A percentile compares a stretch with the other conserved stretches of the same genome.
These are phyloP conservation scores for Colletotrichum coccodes DNA, from an alignment of 2,329 filamentous ascomycete species.

Conservation along the genomic window DNA sequence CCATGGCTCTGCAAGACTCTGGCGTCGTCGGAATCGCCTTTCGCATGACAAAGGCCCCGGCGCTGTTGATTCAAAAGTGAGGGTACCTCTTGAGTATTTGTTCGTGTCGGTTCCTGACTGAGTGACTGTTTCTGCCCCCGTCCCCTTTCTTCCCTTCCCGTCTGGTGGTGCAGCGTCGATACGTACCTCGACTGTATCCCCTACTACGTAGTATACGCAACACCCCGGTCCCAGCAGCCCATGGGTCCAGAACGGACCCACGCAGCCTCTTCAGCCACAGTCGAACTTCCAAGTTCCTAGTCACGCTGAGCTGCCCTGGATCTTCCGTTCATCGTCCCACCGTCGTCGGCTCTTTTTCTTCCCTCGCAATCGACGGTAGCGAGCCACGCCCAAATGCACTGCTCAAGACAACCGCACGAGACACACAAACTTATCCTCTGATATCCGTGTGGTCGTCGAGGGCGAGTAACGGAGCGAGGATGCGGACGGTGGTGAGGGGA, in stretches of 20 bases:
- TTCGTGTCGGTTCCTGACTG: not conserved
- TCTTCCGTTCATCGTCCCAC: constrained; percentile 16
- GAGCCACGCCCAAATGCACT: no score
- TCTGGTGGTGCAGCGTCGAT: not conserved
- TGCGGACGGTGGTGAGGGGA: not conserved
- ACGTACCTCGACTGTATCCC: not conserved
- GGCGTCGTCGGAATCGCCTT: constrained; percentile 7
- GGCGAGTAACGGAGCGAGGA: not conserved
- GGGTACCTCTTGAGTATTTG: not conserved
- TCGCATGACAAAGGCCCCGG: constrained; percentile 23
- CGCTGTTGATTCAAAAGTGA: not conserved
- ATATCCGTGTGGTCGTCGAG: no score
- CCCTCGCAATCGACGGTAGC: not conserved
- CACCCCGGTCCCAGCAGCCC: not conserved
- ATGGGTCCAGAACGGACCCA: constrained; percentile 9
- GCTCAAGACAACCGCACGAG: not conserved
- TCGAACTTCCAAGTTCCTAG: not conserved
- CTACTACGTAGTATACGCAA: not conserved
- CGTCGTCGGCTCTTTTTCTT: constrained; percentile 2
- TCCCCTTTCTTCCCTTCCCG: not conserved
- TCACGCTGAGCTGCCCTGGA: not conserved
- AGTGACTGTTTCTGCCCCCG: not conserved
- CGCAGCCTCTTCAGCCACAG: constrained; percentile 20
- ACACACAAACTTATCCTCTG: not conserved
- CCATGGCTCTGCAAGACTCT: constrained; percentile 16